Evolutionary conservation across 768 basidiomycete genomes (phyloP).

Genomic region (Dictyophora rubrovolvata): DNA sequence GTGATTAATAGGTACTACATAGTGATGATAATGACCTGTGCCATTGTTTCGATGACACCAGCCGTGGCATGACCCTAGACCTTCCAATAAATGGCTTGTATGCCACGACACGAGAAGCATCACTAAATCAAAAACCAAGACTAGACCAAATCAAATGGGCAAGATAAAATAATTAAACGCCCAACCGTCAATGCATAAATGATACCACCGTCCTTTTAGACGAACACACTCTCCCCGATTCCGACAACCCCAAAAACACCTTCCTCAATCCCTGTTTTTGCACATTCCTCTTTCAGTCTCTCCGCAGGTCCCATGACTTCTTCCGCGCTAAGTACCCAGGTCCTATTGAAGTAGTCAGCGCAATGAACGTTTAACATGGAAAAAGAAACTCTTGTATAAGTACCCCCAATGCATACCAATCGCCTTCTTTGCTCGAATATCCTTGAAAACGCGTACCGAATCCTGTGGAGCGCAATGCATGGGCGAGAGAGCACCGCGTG

Average conservation of each 20-base stretch:
- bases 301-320: constrained; percentile 51
- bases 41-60: no score
- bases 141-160: no score
- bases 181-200: no score
- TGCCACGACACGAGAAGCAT: no score
- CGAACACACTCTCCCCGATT: constrained; percentile 47
- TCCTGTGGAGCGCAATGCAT: constrained; percentile 61
- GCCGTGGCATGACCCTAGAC: no score
- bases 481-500: constrained; percentile 43
- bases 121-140: no score
- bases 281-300: constrained; percentile 40
- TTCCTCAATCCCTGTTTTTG: constrained; percentile 37
- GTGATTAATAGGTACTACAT: no score
- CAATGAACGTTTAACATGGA: neutral
- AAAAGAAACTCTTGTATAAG: constrained; percentile 14
- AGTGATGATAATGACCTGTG: no score
- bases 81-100: no score
- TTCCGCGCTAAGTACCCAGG: constrained; percentile 45
- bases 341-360: constrained; percentile 21
- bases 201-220: neutral
- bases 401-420: constrained; percentile 68
- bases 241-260: constrained; percentile 46
- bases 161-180: no score
- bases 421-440: constrained; percentile 47
- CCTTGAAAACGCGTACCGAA: constrained; percentile 56